phyloP scores from a whole-genome alignment of 2,329 filamentous ascomycete species.

The Zasmidium angulare region DNA sequence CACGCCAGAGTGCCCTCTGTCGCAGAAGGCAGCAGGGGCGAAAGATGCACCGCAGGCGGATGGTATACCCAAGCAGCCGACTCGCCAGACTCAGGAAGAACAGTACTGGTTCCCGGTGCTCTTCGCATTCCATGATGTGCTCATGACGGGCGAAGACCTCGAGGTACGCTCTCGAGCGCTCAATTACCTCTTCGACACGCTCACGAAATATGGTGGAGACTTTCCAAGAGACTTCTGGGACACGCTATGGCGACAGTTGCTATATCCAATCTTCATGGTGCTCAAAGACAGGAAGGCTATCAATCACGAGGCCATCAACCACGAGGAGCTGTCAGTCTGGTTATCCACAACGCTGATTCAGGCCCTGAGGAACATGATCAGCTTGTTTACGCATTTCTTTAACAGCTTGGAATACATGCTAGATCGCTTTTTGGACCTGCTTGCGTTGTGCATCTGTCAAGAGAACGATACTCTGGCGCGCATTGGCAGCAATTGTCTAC shows the following conservation, averaged over 20 bases:
- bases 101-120: constrained; percentile 98
- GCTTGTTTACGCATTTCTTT: constrained; percentile 98
- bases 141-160: constrained; percentile 98
- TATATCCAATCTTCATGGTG: constrained; percentile 98
- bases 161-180: constrained; percentile 87
- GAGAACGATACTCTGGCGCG: constrained; percentile 98
- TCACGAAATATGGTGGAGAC: constrained; percentile 84
- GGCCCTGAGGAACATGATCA: constrained; percentile 96
- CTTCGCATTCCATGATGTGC: constrained; percentile 96
- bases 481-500: constrained; percentile 96
- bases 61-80: constrained; percentile 61
- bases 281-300: constrained; percentile 86
- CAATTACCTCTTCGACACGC: constrained; percentile 93
- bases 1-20: constrained; percentile 91
- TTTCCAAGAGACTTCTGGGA: constrained; percentile 98
- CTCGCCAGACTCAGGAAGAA: constrained; percentile 86
- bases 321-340: constrained; percentile 98
- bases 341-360: constrained; percentile 99
- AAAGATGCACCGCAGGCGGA: constrained; percentile 50
- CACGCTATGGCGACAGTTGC: constrained; percentile 91
- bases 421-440: constrained; percentile 89
- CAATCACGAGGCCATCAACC: constrained; percentile 91
- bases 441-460: constrained; percentile 96
- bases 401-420: constrained; percentile 96
- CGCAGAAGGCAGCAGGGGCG: constrained; percentile 55